phyloP scores from a whole-genome alignment of 768 basidiomycete genomes.

The Termitomyces sp. region DNA sequence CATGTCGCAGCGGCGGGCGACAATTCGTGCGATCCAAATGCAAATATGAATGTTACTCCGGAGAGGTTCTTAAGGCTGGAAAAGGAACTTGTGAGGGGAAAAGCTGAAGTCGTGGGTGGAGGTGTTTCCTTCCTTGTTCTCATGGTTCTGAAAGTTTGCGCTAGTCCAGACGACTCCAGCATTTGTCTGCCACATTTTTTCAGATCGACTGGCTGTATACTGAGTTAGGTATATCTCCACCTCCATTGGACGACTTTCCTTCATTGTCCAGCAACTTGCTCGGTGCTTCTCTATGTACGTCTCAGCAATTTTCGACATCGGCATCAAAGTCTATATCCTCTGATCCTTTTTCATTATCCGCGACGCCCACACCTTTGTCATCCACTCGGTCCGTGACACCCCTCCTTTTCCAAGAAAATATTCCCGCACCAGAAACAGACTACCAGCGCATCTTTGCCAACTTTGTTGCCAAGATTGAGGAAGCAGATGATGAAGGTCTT shows the following conservation, averaged over 20 bases:
- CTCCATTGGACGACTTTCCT: conserved; percentile 42
- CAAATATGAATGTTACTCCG: conserved; percentile 67
- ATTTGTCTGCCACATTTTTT: conserved; percentile 56
- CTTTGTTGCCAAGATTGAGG: conserved; percentile 60
- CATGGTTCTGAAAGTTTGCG: background rate
- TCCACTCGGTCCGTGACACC: conserved; percentile 29
- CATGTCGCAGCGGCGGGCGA: conserved; percentile 38
- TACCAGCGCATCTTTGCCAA: conserved; percentile 56
- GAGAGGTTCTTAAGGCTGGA: conserved; percentile 78
- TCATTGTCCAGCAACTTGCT: conserved; percentile 20
- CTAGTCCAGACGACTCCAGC: conserved; percentile 61
- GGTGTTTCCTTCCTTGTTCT: background rate
- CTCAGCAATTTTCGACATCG: conserved; percentile 24
- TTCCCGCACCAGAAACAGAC: conserved; percentile 30
- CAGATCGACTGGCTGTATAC: conserved; percentile 81
- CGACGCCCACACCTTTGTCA: conserved; percentile 48
- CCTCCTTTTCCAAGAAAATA: conserved; percentile 31
- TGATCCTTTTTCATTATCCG: conserved; percentile 43
- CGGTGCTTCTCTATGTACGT: conserved; percentile 21
- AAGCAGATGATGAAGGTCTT: conserved; percentile 44
- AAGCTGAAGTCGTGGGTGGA: conserved; percentile 73
- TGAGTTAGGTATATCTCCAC: conserved; percentile 72
- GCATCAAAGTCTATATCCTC: conserved; percentile 31
- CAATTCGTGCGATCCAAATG: conserved; percentile 25
- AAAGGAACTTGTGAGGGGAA: conserved; percentile 79